Percentiles rank a stretch among this genome's conserved stretches.
Conservation (phyloP, 129 eudicot genomes). For the Chrysanthemum makinoi region DNA sequence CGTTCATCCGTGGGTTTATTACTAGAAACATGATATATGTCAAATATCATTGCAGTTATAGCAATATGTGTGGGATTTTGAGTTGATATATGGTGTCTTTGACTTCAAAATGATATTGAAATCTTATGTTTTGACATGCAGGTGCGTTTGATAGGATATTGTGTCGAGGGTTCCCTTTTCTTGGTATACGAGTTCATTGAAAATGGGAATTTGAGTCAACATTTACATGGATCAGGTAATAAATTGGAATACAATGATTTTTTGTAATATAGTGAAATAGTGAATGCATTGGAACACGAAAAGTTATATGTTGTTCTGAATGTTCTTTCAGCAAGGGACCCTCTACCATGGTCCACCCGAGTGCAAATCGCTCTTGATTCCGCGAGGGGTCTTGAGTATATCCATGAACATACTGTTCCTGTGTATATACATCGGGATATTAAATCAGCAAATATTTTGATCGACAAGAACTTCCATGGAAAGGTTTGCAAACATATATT, state of each 20-base stretch:
- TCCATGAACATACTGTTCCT: slow-evolving; percentile 95
- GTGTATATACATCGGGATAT: slow-evolving; percentile 69
- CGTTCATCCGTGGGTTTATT: too few relatives aligned
- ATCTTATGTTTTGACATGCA: slow-evolving; percentile 33
- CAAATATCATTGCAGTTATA: too few relatives aligned
- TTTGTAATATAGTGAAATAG: neutral
- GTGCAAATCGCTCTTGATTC: slow-evolving; percentile 96
- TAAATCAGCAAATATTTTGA: slow-evolving; percentile 89
- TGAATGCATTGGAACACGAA: slow-evolving; percentile 13
- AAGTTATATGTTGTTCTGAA: neutral
- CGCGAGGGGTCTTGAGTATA: slow-evolving; percentile 94
- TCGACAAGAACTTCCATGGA: slow-evolving; percentile 74
- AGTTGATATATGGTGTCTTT: too few relatives aligned
- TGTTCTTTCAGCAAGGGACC: slow-evolving; percentile 49
- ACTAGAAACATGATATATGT: too few relatives aligned
- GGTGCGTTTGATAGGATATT: slow-evolving; percentile 97
- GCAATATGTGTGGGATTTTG: too few relatives aligned
- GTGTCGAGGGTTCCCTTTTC: slow-evolving; percentile 88
- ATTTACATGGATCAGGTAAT: slow-evolving; percentile 81
- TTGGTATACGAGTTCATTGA: slow-evolving; percentile 87
- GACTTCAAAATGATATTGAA: neutral
- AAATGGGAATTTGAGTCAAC: slow-evolving; percentile 91
- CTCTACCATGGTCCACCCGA: slow-evolving; percentile 80
- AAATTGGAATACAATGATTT: slow-evolving; percentile 7
- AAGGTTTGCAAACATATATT: slow-evolving; percentile 51